Conservation (phyloP, 768 basidiomycete species). For the Termitomyces titanicus region DNA sequence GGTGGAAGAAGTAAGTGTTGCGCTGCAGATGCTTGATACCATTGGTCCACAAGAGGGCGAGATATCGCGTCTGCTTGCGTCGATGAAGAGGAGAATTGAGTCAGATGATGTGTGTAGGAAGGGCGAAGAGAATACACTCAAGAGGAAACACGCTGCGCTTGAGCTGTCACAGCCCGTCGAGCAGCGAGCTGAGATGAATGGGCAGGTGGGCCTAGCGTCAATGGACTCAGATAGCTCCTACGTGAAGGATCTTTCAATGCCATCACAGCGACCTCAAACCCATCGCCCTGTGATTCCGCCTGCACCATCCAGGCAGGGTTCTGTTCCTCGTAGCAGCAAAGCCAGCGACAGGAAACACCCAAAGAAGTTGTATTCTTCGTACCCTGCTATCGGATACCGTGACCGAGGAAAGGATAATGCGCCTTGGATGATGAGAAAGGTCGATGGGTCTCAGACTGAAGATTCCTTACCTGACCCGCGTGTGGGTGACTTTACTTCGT, state of each 20-base stretch:
- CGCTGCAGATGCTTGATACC: conserved; percentile 21
- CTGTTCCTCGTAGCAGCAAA: conserved; percentile 9
- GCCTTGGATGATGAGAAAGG: conserved; percentile 11
- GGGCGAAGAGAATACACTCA: conserved; percentile 20
- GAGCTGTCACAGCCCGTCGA: conserved; percentile 1
- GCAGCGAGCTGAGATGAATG: background rate
- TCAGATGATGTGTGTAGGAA: conserved; percentile 12
- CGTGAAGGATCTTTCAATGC: background rate
- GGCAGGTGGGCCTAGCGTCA: background rate
- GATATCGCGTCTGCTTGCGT: conserved; percentile 20
- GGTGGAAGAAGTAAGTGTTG: conserved; percentile 22
- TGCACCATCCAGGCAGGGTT: background rate
- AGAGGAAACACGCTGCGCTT: conserved; percentile 25
- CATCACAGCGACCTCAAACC: conserved; percentile 2
- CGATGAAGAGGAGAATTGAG: conserved; percentile 22
- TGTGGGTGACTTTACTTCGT: background rate
- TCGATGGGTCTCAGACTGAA: background rate
- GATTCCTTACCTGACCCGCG: background rate
- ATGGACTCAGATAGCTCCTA: background rate
- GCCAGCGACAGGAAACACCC: conserved; percentile 36
- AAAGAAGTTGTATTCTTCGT: conserved; percentile 30
- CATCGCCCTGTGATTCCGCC: background rate
- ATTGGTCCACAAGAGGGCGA: conserved; percentile 16
- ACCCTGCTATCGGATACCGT: conserved; percentile 46
- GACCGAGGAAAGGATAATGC: conserved; percentile 34